Conservation (phyloP, 2,329 filamentous ascomycete species). For the Pseudocercospora pini-densiflorae region DNA sequence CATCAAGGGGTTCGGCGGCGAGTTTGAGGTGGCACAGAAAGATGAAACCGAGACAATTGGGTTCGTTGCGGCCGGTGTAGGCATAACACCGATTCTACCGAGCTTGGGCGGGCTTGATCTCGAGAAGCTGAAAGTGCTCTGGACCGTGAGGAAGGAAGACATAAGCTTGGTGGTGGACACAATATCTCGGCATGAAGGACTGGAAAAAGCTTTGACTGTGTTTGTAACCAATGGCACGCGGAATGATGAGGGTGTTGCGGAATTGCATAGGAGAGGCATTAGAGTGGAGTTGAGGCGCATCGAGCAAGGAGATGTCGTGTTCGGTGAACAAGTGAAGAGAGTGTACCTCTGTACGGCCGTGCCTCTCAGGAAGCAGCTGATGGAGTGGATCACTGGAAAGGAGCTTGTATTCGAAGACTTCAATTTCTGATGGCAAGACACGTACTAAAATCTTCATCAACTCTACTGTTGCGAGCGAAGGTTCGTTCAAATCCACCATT, state of each 20-base stretch:
- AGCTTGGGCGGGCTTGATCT: slow-evolving; percentile 48
- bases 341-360: slow-evolving; percentile 67
- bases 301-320: slow-evolving; percentile 50
- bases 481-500: too few species aligned
- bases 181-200: slow-evolving; percentile 56
- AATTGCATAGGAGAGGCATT: slow-evolving; percentile 44
- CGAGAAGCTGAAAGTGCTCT: slow-evolving; percentile 62
- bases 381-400: slow-evolving; percentile 54
- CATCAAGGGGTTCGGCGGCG: slow-evolving; percentile 74
- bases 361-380: slow-evolving; percentile 53
- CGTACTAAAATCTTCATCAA: neutral
- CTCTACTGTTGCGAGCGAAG: too few species aligned
- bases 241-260: slow-evolving; percentile 44
- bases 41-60: slow-evolving; percentile 48
- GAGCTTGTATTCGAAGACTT: slow-evolving; percentile 58
- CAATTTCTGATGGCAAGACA: slow-evolving; percentile 41
- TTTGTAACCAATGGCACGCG: slow-evolving; percentile 62
- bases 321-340: slow-evolving; percentile 42
- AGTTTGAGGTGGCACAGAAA: slow-evolving; percentile 50
- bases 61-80: slow-evolving; percentile 80
- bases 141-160: slow-evolving; percentile 69
- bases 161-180: slow-evolving; percentile 64
- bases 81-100: slow-evolving; percentile 77
- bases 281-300: slow-evolving; percentile 53
- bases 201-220: slow-evolving; percentile 60